Conservation (phyloP, 805 yeast genomes). For the Saccharomycopsis capsularis region DNA sequence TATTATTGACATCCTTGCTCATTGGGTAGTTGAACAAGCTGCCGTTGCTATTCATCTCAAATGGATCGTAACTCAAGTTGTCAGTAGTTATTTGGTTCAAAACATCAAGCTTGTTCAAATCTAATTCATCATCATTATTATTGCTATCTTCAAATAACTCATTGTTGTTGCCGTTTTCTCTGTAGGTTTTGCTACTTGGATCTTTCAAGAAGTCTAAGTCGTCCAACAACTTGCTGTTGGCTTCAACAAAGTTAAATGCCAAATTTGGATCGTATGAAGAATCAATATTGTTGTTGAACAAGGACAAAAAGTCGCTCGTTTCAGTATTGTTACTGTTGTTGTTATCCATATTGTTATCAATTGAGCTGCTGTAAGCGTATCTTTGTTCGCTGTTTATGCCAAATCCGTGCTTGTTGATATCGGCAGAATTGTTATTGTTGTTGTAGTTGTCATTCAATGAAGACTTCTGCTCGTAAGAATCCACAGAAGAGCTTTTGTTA, state of each 20-base stretch:
- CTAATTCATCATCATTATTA: slow-evolving; percentile 12
- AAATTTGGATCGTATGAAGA: slow-evolving; percentile 46
- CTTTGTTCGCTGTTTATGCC: neutral
- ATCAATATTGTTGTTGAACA: slow-evolving; percentile 31
- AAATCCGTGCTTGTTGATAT: too few relatives aligned
- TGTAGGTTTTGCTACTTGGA: slow-evolving; percentile 8
- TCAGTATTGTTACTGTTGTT: slow-evolving; percentile 12
- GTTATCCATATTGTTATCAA: slow-evolving; percentile 1
- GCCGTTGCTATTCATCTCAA: slow-evolving; percentile 26
- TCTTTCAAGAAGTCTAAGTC: slow-evolving; percentile 20
- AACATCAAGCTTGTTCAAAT: slow-evolving; percentile 29
- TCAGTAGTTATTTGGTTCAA: slow-evolving; percentile 43
- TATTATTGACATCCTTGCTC: slow-evolving; percentile 9
- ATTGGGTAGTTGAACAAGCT: neutral
- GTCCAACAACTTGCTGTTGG: slow-evolving; percentile 13
- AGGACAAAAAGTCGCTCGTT: neutral
- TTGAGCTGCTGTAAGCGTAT: slow-evolving; percentile 2
- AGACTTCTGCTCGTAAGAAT: slow-evolving; percentile 18
- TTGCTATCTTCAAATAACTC: slow-evolving; percentile 23
- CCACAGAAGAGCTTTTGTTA: neutral
- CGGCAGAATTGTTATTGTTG: neutral
- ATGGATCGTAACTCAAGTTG: slow-evolving; percentile 52
- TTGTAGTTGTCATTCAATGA: slow-evolving; percentile 5
- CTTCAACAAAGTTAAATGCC: slow-evolving; percentile 35
- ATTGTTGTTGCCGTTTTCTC: slow-evolving; percentile 20